Conservation (phyloP, 257 asterid species). For the Solanum sitiens region DNA sequence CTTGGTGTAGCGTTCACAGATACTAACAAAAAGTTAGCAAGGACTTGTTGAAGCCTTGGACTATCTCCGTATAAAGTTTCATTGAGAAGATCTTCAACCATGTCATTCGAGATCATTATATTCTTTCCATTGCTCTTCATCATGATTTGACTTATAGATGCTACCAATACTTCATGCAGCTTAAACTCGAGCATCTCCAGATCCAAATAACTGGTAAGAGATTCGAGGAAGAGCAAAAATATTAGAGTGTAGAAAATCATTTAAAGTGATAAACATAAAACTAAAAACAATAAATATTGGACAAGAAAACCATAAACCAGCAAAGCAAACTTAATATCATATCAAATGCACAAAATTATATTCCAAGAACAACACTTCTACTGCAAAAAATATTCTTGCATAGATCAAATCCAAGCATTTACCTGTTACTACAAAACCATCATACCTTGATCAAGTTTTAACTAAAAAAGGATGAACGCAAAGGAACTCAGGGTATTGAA, state of each 20-base stretch:
- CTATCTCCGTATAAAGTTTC: slow-evolving; percentile 78
- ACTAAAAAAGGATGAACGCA: not conserved
- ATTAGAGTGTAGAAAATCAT: not conserved
- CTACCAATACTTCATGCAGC: slow-evolving; percentile 64
- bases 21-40: slow-evolving; percentile 59
- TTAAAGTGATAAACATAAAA: not conserved
- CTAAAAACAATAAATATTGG: not conserved
- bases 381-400: not conserved
- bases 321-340: not conserved
- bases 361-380: not conserved
- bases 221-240: not conserved
- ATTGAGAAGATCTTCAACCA: slow-evolving; percentile 31
- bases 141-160: slow-evolving; percentile 87
- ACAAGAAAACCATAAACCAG: not conserved
- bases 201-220: slow-evolving; percentile 57
- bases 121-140: slow-evolving; percentile 71
- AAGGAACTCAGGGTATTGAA: not conserved
- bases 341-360: not conserved
- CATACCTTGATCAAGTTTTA: not conserved
- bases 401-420: not conserved
- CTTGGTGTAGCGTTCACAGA: slow-evolving; percentile 55
- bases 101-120: slow-evolving; percentile 43
- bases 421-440: not conserved
- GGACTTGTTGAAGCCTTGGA: slow-evolving; percentile 79
- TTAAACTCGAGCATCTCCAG: slow-evolving; percentile 90